These are phyloP conservation scores for Penicillium freii DNA, from an alignment of 2,329 filamentous ascomycete genomes.

Conservation along the genomic window DNA sequence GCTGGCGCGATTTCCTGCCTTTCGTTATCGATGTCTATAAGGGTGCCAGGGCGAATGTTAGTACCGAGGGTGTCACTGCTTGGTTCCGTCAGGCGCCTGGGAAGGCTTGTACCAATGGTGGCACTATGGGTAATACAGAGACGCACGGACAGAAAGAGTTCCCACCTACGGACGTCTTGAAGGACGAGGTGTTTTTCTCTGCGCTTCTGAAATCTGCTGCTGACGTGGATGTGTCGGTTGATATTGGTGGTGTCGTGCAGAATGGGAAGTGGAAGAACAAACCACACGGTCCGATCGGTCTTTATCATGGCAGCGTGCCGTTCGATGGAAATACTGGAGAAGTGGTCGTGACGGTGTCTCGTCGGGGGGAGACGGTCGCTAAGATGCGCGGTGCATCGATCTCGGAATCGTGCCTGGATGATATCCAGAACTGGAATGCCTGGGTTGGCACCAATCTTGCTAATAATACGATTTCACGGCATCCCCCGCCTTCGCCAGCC, in stretches of 20 bases:
- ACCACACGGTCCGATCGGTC: not conserved
- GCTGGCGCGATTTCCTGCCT: slow-evolving; percentile 6
- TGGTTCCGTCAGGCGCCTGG: slow-evolving; percentile 5
- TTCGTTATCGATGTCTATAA: slow-evolving; percentile 5
- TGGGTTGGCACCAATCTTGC: slow-evolving; percentile 9
- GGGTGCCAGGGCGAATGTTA: not conserved
- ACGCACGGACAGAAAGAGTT: slow-evolving; percentile 2
- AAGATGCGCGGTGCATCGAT: slow-evolving; percentile 7
- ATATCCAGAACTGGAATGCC: slow-evolving; percentile 8
- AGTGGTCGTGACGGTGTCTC: slow-evolving; percentile 5
- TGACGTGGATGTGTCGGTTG: not conserved
- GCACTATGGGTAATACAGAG: slow-evolving; percentile 5
- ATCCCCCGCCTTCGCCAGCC: not conserved
- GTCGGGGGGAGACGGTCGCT: not conserved
- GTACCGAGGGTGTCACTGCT: slow-evolving; percentile 2
- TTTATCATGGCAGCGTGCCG: slow-evolving; percentile 9
- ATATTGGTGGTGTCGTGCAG: not conserved
- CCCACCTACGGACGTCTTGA: not conserved
- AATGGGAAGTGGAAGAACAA: slow-evolving; percentile 3
- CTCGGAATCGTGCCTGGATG: not conserved
- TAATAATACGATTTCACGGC: not conserved
- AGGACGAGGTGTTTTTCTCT: slow-evolving; percentile 7
- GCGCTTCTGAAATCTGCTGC: not conserved
- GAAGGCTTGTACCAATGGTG: slow-evolving; percentile 2
- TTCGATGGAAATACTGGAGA: slow-evolving; percentile 4